Evolutionary conservation across 192 early-diverging fungal genomes (phyloP), one percentile per base, ranked within the genome.

Genomic region (Linnemannia schmuckeri): DNA sequence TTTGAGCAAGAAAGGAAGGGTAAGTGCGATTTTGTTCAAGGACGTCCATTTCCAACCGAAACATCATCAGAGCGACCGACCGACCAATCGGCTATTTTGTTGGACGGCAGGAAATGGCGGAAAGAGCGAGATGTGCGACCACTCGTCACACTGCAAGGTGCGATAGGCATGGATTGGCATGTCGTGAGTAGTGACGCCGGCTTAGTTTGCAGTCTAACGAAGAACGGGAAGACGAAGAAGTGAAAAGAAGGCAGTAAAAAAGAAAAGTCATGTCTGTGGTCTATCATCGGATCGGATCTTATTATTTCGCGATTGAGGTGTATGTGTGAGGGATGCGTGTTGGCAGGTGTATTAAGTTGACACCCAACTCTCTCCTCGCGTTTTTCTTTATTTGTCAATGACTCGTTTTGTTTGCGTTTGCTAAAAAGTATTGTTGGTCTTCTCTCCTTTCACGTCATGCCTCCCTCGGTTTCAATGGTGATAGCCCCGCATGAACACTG

Each of bases 401-500:
- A 0, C 10, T 27, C 18, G 15, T 22, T 66, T 27, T 73, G 22
- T 46, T 41, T 46, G 44, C 13, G 44, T 15, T 15, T 3, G 37
- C 37, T 37, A 37, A 37, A 1, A 37, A 37, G 18, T 46, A 7
- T 73, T 49, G 40, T 27, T 30, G 35, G 42, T 49, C 12, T 13
- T 30, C 72, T n/a, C 4, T 17, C 22, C 13, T 73, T 46, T 17
- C 44, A 61, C 55, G 61, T 46, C 27, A 30, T 46, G 6, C 22
- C 4, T 18, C n/a, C 12, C 20, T 17, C 27, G 2, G 7, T 30
- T 30, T 27, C 5, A 22, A 73, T 38, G 22, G 27, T 20, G 40
- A n/a, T 78, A 87, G 85, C 79, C 85, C 80, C 85, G 79, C 80
- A 77, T 80, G 78, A 86, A 86, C 78, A 42, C 46, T 69, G 79